Percentiles rank a stretch among this genome's conserved stretches.
Evolutionary conservation across 441 rosid species (phyloP).

Genomic region (Pelargonium australe): DNA sequence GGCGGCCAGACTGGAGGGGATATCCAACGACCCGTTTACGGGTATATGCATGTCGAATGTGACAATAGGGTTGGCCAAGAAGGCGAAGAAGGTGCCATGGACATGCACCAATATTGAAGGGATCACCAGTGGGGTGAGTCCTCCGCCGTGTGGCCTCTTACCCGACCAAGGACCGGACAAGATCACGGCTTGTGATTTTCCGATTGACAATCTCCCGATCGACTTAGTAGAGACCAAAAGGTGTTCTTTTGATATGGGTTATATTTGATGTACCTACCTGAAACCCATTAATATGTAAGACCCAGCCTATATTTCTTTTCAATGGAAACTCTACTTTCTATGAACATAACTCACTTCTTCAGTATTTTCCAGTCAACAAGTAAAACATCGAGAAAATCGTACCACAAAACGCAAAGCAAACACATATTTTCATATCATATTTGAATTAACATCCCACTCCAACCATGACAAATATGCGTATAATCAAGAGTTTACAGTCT

Average conservation of each 20-base stretch:
- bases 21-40: slow-evolving; percentile 45
- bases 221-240: slow-evolving; percentile 53
- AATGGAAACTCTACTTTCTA: no score
- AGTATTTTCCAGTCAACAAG: no score
- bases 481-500: no score
- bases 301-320: no score
- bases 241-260: slow-evolving; percentile 31
- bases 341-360: no score
- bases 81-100: slow-evolving; percentile 61
- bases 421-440: no score
- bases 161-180: slow-evolving; percentile 27
- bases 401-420: no score
- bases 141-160: slow-evolving; percentile 42
- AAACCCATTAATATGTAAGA: no score
- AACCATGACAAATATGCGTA: no score
- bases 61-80: slow-evolving; percentile 59
- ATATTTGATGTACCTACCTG: no score
- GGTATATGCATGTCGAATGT: slow-evolving; percentile 58
- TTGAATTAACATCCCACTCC: no score
- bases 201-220: slow-evolving; percentile 46
- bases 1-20: slow-evolving; percentile 57
- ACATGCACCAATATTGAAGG: slow-evolving; percentile 52
- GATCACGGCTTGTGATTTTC: slow-evolving; percentile 50
- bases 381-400: no score
- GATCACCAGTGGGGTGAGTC: slow-evolving; percentile 43